Conservation (phyloP, 768 basidiomycete genomes). For the Cystofilobasidium bisporidii region DNA sequence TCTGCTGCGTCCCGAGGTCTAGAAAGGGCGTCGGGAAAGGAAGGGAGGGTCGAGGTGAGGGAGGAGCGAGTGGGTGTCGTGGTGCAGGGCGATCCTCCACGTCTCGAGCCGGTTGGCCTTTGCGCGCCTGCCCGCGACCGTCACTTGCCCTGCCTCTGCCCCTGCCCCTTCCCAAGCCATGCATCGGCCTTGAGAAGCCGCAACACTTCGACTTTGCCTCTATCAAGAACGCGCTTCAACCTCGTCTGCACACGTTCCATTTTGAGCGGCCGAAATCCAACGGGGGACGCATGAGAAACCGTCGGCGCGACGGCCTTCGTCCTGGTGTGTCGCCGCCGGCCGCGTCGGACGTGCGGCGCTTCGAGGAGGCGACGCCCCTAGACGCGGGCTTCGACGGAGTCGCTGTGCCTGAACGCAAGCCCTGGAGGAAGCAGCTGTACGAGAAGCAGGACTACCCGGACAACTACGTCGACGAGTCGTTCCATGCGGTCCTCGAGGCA, state of each 20-base stretch:
- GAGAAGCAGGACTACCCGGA: conserved; percentile 47
- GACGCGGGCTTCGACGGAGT: background rate
- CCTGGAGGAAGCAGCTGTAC: conserved; percentile 20
- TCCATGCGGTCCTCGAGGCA: conserved; percentile 44
- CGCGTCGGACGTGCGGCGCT: background rate
- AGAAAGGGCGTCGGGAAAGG: background rate
- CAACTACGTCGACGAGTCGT: conserved; percentile 71
- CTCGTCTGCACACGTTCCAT: background rate
- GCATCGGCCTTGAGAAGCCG: background rate
- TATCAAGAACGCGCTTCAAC: background rate
- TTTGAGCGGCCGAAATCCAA: background rate
- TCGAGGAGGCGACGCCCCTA: background rate
- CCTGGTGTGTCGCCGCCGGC: background rate
- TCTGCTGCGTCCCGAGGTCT: background rate
- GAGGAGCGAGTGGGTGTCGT: background rate
- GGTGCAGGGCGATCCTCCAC: background rate
- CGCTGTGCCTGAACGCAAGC: background rate
- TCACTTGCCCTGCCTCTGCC: no score
- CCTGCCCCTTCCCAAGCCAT: background rate
- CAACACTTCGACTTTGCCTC: background rate
- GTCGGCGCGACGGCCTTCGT: background rate
- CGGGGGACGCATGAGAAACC: background rate
- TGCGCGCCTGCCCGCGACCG: background rate
- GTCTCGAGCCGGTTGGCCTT: no score
- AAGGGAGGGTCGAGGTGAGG: background rate